phyloP scores from a whole-genome alignment of 2,329 filamentous ascomycete genomes.

The Thyridium curvatum region DNA sequence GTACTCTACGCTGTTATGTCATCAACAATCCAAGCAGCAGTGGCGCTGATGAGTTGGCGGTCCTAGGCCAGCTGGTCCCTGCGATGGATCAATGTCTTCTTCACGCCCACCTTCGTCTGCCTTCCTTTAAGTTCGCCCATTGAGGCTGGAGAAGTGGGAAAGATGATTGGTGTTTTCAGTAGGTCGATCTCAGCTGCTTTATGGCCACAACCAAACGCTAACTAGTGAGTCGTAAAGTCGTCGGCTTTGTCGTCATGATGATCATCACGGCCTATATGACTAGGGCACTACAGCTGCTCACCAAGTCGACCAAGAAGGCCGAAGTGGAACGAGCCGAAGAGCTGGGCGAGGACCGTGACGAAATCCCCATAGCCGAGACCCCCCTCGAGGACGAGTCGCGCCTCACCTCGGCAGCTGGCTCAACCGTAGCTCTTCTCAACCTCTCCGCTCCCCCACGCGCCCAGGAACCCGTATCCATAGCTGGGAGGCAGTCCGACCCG shows the following conservation, averaged over 20 bases:
- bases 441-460: constrained; percentile 14
- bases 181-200: constrained; percentile 10
- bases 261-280: constrained; percentile 47
- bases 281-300: constrained; percentile 42
- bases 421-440: constrained; percentile 8
- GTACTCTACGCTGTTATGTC: constrained; percentile 1
- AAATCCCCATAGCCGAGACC: constrained; percentile 35
- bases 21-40: not conserved
- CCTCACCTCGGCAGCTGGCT: too few species aligned
- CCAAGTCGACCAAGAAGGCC: constrained; percentile 45
- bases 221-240: constrained; percentile 26
- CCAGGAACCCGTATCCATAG: too few species aligned
- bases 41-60: constrained; percentile 5
- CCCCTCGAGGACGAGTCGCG: constrained; percentile 7
- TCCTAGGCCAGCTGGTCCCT: constrained; percentile 48
- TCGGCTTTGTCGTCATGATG: constrained; percentile 49
- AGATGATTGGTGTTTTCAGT: constrained; percentile 55
- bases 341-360: constrained; percentile 34
- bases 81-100: constrained; percentile 52
- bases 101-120: constrained; percentile 53
- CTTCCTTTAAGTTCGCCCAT: constrained; percentile 50
- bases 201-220: not conserved
- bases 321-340: constrained; percentile 46
- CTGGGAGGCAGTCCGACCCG: too few species aligned
- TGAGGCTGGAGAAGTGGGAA: constrained; percentile 45